A percentile compares a stretch with the other conserved stretches of the same genome.
Evolutionary conservation across 768 basidiomycete genomes (phyloP).

Genomic region (Xerocomellus amylosporus): DNA sequence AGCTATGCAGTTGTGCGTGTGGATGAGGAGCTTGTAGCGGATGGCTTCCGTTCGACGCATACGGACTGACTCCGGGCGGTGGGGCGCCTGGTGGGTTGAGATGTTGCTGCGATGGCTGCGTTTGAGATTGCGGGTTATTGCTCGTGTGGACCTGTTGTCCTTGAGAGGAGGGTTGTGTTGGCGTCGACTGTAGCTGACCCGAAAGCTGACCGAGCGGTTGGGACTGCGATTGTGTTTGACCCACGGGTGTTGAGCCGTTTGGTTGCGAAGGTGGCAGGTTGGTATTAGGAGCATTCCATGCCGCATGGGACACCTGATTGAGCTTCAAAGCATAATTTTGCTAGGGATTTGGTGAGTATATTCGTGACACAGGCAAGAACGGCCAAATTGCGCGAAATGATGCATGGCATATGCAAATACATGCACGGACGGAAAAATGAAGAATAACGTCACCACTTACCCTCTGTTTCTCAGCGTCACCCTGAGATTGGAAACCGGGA

Average conservation of each 20-base stretch:
- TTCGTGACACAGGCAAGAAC: neutral
- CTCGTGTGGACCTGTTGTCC: constrained; percentile 28
- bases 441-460: constrained; percentile 40
- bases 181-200: constrained; percentile 17
- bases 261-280: constrained; percentile 38
- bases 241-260: constrained; percentile 23
- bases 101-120: constrained; percentile 43
- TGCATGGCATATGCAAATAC: neutral
- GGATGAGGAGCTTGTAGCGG: constrained; percentile 30
- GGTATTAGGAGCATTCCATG: constrained; percentile 60
- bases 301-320: constrained; percentile 57
- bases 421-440: neutral
- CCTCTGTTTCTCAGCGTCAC: constrained; percentile 67
- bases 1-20: constrained; percentile 36
- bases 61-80: constrained; percentile 36
- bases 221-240: constrained; percentile 23
- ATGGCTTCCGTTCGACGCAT: constrained; percentile 37
- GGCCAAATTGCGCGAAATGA: neutral
- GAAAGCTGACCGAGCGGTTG: constrained; percentile 24
- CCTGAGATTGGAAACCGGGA: constrained; percentile 49
- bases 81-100: constrained; percentile 53
- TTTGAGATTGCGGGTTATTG: constrained; percentile 32
- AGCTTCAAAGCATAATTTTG: constrained; percentile 63
- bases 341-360: constrained; percentile 31
- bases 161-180: constrained; percentile 29